These are phyloP conservation scores for Castanopsis chinensis DNA, from an alignment of 306 rosid species.

Conservation along the genomic window DNA sequence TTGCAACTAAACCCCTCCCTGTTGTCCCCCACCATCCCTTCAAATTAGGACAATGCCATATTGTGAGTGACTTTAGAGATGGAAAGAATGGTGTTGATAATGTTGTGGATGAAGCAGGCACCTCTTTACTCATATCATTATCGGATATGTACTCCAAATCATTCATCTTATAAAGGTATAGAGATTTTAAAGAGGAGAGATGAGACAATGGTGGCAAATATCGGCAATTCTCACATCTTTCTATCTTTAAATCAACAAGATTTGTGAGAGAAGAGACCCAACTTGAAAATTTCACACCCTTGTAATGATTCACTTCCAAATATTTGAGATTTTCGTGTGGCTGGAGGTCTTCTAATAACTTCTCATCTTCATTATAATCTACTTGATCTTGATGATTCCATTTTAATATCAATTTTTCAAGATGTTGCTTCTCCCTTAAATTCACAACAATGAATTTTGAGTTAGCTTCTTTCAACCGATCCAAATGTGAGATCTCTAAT, in stretches of 20 bases:
- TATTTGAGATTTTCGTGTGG: neutral
- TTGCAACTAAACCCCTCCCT: no score
- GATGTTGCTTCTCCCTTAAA: neutral
- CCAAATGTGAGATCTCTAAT: no score
- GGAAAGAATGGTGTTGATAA: neutral
- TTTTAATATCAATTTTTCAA: neutral
- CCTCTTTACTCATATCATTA: no score
- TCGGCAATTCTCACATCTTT: neutral
- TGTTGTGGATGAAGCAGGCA: neutral
- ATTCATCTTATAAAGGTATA: rapidly evolving
- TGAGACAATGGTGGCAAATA: neutral
- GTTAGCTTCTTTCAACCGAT: no score
- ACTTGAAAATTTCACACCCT: neutral
- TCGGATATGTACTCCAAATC: neutral
- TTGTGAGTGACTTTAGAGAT: neutral
- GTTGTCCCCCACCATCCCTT: slow-evolving; percentile 2
- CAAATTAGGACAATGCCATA: slow-evolving; percentile 2
- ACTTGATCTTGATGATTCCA: neutral
- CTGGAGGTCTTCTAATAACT: neutral
- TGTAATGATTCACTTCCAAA: neutral
- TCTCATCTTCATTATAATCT: no score
- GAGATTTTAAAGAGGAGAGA: neutral
- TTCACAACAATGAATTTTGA: no score
- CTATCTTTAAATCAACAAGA: neutral
- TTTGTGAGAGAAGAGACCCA: neutral